Evolutionary conservation across 371 early-diverging fungal species (phyloP).

Genomic region (Capillidium heterosporum): DNA sequence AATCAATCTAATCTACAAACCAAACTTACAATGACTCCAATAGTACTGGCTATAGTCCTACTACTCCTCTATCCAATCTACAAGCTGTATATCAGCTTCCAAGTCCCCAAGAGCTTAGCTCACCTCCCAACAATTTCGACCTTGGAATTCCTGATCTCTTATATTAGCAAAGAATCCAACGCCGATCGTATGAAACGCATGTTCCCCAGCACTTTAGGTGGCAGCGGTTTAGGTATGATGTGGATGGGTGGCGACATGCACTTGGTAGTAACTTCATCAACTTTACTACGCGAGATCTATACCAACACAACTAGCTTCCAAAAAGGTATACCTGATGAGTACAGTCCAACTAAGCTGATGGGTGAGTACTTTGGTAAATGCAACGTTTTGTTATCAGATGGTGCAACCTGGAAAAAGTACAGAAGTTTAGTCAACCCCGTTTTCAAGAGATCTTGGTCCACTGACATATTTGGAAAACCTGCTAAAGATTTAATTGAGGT

Average conservation of each 20-base stretch:
- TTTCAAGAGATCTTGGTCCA: conserved; percentile 4
- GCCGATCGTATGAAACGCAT: background rate
- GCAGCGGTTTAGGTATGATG: background rate
- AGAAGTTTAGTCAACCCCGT: background rate
- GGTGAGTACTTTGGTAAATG: background rate
- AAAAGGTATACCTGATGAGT: background rate
- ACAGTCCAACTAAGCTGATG: background rate
- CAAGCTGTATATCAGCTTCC: background rate
- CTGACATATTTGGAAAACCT: background rate
- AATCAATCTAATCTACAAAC: too few relatives aligned
- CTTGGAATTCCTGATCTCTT: background rate
- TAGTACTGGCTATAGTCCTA: too few relatives aligned
- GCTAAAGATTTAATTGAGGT: background rate
- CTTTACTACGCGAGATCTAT: background rate
- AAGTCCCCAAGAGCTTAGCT: background rate
- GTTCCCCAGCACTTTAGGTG: background rate
- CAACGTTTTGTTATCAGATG: background rate
- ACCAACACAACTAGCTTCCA: background rate
- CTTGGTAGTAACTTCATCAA: background rate
- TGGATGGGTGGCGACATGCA: background rate
- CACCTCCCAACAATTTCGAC: background rate
- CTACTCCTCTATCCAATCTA: too few relatives aligned
- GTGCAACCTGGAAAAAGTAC: background rate
- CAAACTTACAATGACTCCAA: too few relatives aligned
- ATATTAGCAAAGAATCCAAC: background rate